A percentile compares a stretch with the other conserved stretches of the same genome.
Evolutionary conservation across 108 stramenopile genomes (phyloP).

Genomic region (Cyclotella baltica): DNA sequence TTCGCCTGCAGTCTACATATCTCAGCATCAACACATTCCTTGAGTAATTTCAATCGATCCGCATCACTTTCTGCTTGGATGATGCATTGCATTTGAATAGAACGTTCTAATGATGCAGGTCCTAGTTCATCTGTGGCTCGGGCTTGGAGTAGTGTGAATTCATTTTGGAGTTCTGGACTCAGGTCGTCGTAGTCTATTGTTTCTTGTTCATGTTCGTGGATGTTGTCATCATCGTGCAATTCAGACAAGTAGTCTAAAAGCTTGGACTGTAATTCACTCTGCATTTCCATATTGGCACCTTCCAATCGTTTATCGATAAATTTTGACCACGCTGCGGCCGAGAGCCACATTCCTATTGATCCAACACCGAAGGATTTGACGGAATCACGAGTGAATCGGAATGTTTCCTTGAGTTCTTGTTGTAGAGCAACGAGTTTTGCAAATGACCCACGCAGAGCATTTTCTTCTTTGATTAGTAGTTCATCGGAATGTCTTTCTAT

Average conservation of each 20-base stretch:
- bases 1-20: slow-evolving; percentile 46
- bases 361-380: slow-evolving; percentile 49
- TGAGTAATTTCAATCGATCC: slow-evolving; percentile 38
- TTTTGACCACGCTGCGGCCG: slow-evolving; percentile 47
- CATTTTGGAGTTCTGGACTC: slow-evolving; percentile 46
- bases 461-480: slow-evolving; percentile 42
- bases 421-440: slow-evolving; percentile 42
- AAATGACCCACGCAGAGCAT: slow-evolving; percentile 34
- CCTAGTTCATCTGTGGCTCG: slow-evolving; percentile 43
- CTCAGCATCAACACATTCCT: slow-evolving; percentile 47
- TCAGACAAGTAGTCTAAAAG: slow-evolving; percentile 37
- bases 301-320: slow-evolving; percentile 52
- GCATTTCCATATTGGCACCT: slow-evolving; percentile 45
- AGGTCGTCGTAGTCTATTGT: slow-evolving; percentile 50
- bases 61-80: slow-evolving; percentile 39
- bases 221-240: slow-evolving; percentile 14
- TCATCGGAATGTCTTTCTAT: slow-evolving; percentile 34
- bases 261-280: slow-evolving; percentile 48
- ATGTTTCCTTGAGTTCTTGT: slow-evolving; percentile 50
- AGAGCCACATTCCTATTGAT: slow-evolving; percentile 38
- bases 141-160: slow-evolving; percentile 46
- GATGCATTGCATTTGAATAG: slow-evolving; percentile 51
- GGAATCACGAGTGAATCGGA: slow-evolving; percentile 33
- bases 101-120: slow-evolving; percentile 43
- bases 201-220: slow-evolving; percentile 21